A percentile compares a stretch with the other conserved stretches of the same genome.
Evolutionary conservation across 768 basidiomycete genomes (phyloP).

Genomic region (Thelephora ganbajun): DNA sequence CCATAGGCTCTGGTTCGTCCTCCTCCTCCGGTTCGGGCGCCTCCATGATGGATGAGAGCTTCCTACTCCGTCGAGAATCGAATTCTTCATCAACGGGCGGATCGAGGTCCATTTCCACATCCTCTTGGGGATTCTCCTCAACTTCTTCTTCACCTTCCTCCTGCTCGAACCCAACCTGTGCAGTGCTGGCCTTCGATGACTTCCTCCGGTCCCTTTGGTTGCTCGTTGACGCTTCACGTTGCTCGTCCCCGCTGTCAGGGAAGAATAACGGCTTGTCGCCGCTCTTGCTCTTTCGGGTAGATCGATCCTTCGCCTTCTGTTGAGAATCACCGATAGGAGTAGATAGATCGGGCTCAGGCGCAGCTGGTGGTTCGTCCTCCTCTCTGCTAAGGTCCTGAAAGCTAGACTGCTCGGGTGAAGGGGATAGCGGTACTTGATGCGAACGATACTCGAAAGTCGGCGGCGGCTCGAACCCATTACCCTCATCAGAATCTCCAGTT

Average conservation of each 20-base stretch:
- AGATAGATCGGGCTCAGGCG: too few relatives aligned
- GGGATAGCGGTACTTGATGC: conserved; percentile 19
- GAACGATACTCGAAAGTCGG: not conserved
- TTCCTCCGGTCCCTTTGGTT: not conserved
- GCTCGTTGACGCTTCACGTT: conserved; percentile 8
- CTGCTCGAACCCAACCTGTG: conserved; percentile 7
- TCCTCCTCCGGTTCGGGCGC: conserved; percentile 11
- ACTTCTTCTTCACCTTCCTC: conserved; percentile 18
- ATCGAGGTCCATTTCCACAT: conserved; percentile 10
- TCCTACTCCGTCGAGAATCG: not conserved
- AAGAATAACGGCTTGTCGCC: conserved; percentile 5
- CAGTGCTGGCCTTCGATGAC: not conserved
- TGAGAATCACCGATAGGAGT: too few relatives aligned
- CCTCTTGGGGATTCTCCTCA: conserved; percentile 26
- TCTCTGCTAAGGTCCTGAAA: conserved; percentile 39
- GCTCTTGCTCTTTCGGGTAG: not conserved
- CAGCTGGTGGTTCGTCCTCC: conserved; percentile 22
- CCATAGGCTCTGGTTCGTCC: conserved; percentile 9
- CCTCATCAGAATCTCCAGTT: too few relatives aligned
- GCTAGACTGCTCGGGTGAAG: conserved; percentile 22
- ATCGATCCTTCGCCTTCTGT: too few relatives aligned
- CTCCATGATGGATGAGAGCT: not conserved
- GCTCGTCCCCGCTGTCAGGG: conserved; percentile 12
- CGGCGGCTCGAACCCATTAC: too few relatives aligned
- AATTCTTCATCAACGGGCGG: conserved; percentile 17